Evolutionary conservation across 139 green algal genomes (phyloP), one percentile per base, ranked within the genome.

Genomic region (Asterochloris sp.): DNA sequence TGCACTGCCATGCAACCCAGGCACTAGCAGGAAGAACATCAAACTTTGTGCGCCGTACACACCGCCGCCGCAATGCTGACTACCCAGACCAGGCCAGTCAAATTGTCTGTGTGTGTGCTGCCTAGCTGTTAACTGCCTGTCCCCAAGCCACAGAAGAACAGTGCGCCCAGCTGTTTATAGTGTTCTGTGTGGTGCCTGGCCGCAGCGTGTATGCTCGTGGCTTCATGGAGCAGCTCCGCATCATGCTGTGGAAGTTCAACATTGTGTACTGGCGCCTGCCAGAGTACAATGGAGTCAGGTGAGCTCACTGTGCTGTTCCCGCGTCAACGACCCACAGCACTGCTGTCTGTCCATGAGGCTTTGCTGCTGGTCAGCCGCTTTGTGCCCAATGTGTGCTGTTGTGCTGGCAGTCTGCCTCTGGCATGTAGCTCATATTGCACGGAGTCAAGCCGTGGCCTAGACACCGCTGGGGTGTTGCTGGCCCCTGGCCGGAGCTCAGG

Each of bases 221-320:
- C 29, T n/a, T 86, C 12, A 61, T 74, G 47, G 13, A 78, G 17
- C 83, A 87, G 83, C 78, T 79, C 78, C 54, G 68, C n/a, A 61
- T 81, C 64, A 60, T 74, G 26, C 83, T 87, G 21, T 68, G 66
- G 64, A 87, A 87, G 83, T 75, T 79, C 83, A 77, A 69, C 73
- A 71, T 81, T 17, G 47, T 23, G 60, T 85, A 85, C 68, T 82
- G 76, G 76, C 82, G 82, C 76, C 74, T 74, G 26, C 83, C 83
- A 15, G 26, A 75, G 21, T 86, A 86, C 78, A 86, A 83, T 28
- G 69, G 73, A 12, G 80, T 83, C 38, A 54, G 38, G 38, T 54
- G 38, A 54, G 4, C 2, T 54, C 38, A 54, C 38, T 54, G 38
- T 54, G 38, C 38, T 54, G 38, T 54, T 54, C 38, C 6, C 6